Base-by-base conservation (phyloP, 257 asterid genomes). In the Scutellaria barbata region DNA sequence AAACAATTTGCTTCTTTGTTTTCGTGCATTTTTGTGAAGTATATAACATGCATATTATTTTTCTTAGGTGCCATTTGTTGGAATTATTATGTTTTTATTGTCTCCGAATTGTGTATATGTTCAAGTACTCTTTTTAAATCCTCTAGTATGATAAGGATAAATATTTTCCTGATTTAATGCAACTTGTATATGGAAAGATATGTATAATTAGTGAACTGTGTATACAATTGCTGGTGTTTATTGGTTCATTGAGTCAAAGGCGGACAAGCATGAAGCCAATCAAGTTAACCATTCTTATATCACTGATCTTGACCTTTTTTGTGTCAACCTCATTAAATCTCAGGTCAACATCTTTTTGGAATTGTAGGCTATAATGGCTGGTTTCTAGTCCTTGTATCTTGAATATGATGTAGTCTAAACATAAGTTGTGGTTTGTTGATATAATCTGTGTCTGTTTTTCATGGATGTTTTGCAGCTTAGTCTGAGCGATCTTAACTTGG, bases 401-500 rank as follows among this genome's bases (percentile, higher is more conserved):
- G 7, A 65, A 39, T 39, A 60, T 50, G 48, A 37, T 40, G 63
- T 35, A 35, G 65, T 63, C 48, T 43, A 7, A 42, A 17, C 25
- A 8, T 37, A 43, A 9, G 3, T 68, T 10, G 57, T 51, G n/a
- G 43, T 20, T 4, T 46, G 12, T 67, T 45, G 42, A 41, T 72
- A 65, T 76, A 72, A 68, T 74, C 20, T 46, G 33, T 62, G 55
- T 50, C 14, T 43, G 41, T 69, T 63, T 68, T 14, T 71, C 35
- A 10, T 76, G 84, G 65, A 63, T 81, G 72, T 77, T 50, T 16
- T 77, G 84, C 96, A 95, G 98, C 96, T 95, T 68, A 80, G 80
- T 72, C 58, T 86, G 76, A 89, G 99, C 56, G 99, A 95, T 81
- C 96, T 95, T 67, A 91, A 89, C 85, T 85, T 95, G 87, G 90